Conservation (phyloP, 2,329 filamentous ascomycete species). For the Phaeosphaeria sp. region DNA sequence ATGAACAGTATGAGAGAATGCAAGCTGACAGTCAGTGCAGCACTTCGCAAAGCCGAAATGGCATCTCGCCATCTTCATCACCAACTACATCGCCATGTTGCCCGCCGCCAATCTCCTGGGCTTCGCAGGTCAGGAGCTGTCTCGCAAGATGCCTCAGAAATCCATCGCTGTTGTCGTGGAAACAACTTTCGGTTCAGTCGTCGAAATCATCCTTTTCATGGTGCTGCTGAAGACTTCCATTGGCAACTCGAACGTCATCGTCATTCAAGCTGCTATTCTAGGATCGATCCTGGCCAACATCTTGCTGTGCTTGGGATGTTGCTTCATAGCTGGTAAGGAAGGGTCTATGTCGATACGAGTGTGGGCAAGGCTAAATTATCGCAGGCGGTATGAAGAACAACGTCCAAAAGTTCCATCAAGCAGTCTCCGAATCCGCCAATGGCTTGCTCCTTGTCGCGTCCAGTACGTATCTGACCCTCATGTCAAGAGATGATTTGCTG, state of each 20-base stretch:
- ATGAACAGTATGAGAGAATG: not conserved
- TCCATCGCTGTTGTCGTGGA: conserved; percentile 70
- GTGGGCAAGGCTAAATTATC: not conserved
- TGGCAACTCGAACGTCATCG: conserved; percentile 58
- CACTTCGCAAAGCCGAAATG: conserved; percentile 62
- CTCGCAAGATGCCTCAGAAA: conserved; percentile 74
- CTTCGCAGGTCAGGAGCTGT: conserved; percentile 75
- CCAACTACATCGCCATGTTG: conserved; percentile 79
- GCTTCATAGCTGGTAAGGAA: conserved; percentile 70
- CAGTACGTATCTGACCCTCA: conserved; percentile 48
- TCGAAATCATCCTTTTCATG: conserved; percentile 85
- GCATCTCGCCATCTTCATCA: conserved; percentile 70
- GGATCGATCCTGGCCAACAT: conserved; percentile 85
- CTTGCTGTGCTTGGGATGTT: conserved; percentile 78
- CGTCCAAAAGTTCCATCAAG: conserved; percentile 74
- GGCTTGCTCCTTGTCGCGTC: conserved; percentile 80
- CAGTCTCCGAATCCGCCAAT: conserved; percentile 79
- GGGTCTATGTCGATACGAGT: not conserved
- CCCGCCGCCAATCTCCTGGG: conserved; percentile 78
- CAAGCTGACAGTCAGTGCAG: conserved; percentile 29
- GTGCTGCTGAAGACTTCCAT: conserved; percentile 67
- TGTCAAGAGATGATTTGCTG: not conserved
- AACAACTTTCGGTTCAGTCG: conserved; percentile 71
- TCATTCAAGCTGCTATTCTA: conserved; percentile 83
- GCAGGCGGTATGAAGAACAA: conserved; percentile 68